Conservation (phyloP, 2,329 filamentous ascomycete genomes). For the Neoarthrinium moseri region DNA sequence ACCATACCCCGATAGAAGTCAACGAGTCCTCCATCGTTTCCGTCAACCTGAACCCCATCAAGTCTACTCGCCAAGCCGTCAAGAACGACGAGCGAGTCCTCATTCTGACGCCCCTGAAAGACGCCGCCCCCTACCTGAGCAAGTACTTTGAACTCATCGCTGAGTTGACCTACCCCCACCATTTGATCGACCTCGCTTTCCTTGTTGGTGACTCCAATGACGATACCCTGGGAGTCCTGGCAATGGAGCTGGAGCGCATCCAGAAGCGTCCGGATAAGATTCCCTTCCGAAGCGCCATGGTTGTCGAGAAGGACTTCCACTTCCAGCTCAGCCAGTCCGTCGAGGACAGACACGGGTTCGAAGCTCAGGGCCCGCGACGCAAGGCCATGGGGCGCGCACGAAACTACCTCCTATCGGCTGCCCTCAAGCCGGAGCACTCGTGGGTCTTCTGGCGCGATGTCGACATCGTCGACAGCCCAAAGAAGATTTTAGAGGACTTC, state of each 20-base stretch:
- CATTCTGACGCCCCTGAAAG: constrained; percentile 88
- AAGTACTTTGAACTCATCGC: constrained; percentile 93
- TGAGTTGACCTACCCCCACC: constrained; percentile 88
- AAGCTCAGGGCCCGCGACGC: constrained; percentile 83
- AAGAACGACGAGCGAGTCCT: constrained; percentile 84
- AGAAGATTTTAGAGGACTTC: constrained; percentile 89
- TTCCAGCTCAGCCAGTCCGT: constrained; percentile 74
- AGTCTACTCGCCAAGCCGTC: constrained; percentile 75
- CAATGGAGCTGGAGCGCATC: constrained; percentile 81
- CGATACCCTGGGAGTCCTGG: constrained; percentile 84
- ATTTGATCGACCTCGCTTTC: constrained; percentile 93
- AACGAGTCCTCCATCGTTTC: constrained; percentile 77
- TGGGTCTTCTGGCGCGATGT: constrained; percentile 99
- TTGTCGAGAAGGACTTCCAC: constrained; percentile 91
- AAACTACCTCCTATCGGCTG: constrained; percentile 84
- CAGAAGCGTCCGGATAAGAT: constrained; percentile 78
- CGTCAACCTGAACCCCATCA: constrained; percentile 81
- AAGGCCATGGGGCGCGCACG: constrained; percentile 88
- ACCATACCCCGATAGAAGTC: constrained; percentile 83
- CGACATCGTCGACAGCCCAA: constrained; percentile 89
- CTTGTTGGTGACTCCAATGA: constrained; percentile 89
- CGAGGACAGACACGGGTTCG: constrained; percentile 79
- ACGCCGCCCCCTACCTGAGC: constrained; percentile 77
- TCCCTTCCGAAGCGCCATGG: constrained; percentile 79
- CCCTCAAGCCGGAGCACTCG: constrained; percentile 88